Base-by-base conservation (phyloP, 352 stramenopile species). In the Paralagenidium karlingii region DNA sequence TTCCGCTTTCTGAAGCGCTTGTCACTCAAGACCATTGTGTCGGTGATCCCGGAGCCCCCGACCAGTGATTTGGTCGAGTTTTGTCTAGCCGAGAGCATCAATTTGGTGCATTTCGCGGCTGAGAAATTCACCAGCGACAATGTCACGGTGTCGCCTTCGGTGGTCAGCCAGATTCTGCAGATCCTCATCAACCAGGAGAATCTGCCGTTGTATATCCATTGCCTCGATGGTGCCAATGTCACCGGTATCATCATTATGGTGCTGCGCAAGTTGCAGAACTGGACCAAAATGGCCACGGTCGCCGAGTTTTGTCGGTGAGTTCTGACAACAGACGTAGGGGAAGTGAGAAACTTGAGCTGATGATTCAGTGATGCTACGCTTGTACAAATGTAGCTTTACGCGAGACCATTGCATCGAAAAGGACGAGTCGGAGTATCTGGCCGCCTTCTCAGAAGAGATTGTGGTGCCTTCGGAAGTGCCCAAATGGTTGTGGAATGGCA, bases 91-190 rank as follows among this genome's bases (percentile, higher is more conserved):
- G 78, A 92, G 43, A 61, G 68, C 40, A 85, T 89, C 53, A 47
- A 67, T 8, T 55, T 81, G 40, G 47, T 81, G 50, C 74, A 86
- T 31, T 89, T 89, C 40, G 76, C 82, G 52, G 74, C 73, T 30
- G 78, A 92, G 42, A 89, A 92, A 54, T 91, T 87, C 61, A 86
- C 77, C 39, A 84, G 67, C 28, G 77, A 91, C 56, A 87, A 83
- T 36, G 77, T 91, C 22, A 91, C 77, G 9, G 77, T 88, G 25
- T 81, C 68, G 16, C 74, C 77, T 1, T 27, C 69, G n/a, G 82
- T 60, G 0, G 71, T 75, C n/a, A 63, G 60, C 34, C 65, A 82
- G 49, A 88, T 90, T 38, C 25, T 91, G 25, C 68, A 92, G 41
- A 48, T 89, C n/a, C 7, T 92, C 11, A 50, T 84, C 40, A 81